Evolutionary conservation across 1,139 yeast genomes (phyloP), one percentile per base, ranked within the genome.

Genomic region (Sugiyamaella japonica): DNA sequence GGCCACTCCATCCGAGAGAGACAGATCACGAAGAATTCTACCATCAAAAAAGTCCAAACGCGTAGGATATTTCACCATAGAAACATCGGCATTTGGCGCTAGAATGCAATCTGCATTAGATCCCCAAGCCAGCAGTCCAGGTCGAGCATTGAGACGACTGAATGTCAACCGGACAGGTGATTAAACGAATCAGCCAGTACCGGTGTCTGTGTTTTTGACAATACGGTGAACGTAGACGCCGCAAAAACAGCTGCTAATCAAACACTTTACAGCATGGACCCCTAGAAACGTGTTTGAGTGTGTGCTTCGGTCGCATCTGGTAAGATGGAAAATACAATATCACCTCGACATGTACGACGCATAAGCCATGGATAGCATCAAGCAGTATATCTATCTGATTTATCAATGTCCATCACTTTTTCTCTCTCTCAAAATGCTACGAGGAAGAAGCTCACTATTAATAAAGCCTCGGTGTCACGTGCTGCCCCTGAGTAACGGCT

Each of bases 41-140:
- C 80, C 79, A 63, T 90, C 89, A 63, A 91, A 89, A 62, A 76
- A 79, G 1, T 76, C 73, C 6, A 86, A 69, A 64, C 96, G 75
- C 7, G 79, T 65, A 1, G 96, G 95, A 16, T 77, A 69, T 58
- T 77, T 79, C 34, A 73, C 71, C 6, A 70, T 70, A 25, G 71
- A 68, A 2, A 66, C 64, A 17, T 32, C 52, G 69, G 72, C 8
- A 64, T 59, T 34, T 72, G 73, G 10, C 66, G 65, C 37, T 64
- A 78, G 74, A 36, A 84, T 67, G 32, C 75, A 76, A 34, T 73
- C 68, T 20, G 64, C 52, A 56, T 78, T 77, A 48, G 73, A 72
- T 49, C 86, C 86, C 75, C 84, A 80, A 10, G 75, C 66, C 59
- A 81, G 81, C 9, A 82, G 65, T 4, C 86, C 85, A 0, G 84